Base-by-base conservation (phyloP, 768 basidiomycete species). In the Mycena indigotica region DNA sequence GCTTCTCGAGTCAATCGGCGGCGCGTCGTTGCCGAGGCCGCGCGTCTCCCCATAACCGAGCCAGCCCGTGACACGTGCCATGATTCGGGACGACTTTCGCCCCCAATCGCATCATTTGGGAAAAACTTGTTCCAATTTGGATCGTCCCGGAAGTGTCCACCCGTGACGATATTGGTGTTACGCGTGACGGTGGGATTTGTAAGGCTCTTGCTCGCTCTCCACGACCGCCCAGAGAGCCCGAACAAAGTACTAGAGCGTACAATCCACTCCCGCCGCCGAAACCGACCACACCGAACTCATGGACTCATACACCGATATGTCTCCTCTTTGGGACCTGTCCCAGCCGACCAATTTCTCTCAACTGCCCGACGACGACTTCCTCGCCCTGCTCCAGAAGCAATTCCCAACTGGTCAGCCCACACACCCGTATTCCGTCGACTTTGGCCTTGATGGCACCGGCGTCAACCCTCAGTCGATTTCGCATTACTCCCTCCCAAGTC, bases 361-460 rank as follows among this genome's bases (percentile, higher is more conserved):
- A 41, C 72, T 91, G 40, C 79, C 84, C 12, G 89, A 91, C 67
- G 86, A 86, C 66, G 88, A 91, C 73, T 89, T 93, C 60, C 81
- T 92, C 41, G 83, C 86, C 12, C 78, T 91, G 50, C 79, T 93
- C 2, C 85, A 87, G 67, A 91, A 90, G 65, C 90, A 91, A 71
- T 91, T 88, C 66, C 77, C 83, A 29, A 63, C 71, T 21, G n/a
- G n/a, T n/a, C n/a, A n/a, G n/a, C 50, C 55, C 3, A 49, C 50
- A 6, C 46, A 59, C 48, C 41, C 62, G 17, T 60, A 45, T 55
- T 52, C 69, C 35, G 49, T 62, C 30, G 57, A 55, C 17, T 61
- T 53, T 72, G 50, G 44, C 63, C 56, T 69, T 15, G 24, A 68
- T 61, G 67, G 74, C 44, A 76, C 79, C 60, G 77, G 75, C 55